Conservation (phyloP, 345 rosid species). For the Gossypium bickii region DNA sequence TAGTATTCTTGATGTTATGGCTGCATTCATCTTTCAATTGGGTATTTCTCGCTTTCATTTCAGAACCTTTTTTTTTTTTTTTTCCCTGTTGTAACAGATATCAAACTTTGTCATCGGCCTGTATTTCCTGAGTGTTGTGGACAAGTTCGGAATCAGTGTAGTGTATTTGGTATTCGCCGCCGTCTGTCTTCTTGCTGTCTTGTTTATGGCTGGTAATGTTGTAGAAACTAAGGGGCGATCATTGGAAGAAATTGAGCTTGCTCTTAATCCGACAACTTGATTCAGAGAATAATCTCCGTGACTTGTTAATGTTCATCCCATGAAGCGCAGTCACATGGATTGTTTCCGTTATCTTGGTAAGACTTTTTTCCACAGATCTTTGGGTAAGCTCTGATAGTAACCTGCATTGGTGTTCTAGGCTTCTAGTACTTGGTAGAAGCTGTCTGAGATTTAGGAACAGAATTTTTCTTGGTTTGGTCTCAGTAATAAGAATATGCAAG, state of each 20-base stretch:
- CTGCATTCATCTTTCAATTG: background rate
- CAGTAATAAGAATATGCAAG: background rate
- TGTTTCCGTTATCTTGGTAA: background rate
- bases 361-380: background rate
- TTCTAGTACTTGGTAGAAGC: background rate
- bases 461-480: background rate
- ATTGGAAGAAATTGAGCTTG: conserved; percentile 89
- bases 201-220: conserved; percentile 72
- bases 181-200: conserved; percentile 72
- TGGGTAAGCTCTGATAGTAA: background rate
- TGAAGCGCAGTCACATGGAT: background rate
- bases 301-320: background rate
- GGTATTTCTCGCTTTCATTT: background rate
- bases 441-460: background rate
- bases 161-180: conserved; percentile 80
- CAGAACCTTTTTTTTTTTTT: background rate
- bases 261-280: conserved; percentile 49
- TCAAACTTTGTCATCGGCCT: conserved; percentile 90
- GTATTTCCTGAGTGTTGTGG: conserved; percentile 85
- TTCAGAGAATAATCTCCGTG: background rate
- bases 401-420: background rate
- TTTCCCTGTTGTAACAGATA: conserved; percentile 41
- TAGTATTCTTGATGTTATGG: background rate
- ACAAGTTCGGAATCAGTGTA: conserved; percentile 86
- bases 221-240: conserved; percentile 97